These are phyloP conservation scores for Xylariaceae sp. DNA, from an alignment of 2,329 filamentous ascomycete species.

Conservation along the genomic window DNA sequence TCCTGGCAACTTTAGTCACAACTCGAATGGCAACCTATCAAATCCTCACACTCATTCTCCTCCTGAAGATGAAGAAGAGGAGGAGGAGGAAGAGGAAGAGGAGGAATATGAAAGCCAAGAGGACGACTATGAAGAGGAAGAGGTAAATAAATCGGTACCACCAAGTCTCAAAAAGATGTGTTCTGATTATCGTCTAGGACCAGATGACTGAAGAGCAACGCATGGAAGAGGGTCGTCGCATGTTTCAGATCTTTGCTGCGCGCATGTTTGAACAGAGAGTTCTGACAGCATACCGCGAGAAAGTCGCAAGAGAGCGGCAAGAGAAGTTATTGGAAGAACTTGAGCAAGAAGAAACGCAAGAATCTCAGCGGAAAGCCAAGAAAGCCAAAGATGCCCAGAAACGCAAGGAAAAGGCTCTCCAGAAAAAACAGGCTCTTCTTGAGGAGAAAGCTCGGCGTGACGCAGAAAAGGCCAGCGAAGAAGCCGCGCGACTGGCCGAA, in stretches of 20 bases:
- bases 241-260: constrained; percentile 99
- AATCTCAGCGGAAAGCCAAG: constrained; percentile 79
- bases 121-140: constrained; percentile 72
- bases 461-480: constrained; percentile 82
- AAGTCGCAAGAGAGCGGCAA: constrained; percentile 89
- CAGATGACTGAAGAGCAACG: constrained; percentile 96
- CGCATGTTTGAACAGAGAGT: constrained; percentile 99
- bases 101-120: constrained; percentile 59
- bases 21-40: constrained; percentile 54
- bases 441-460: constrained; percentile 86
- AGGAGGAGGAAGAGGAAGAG: constrained; percentile 58
- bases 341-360: constrained; percentile 73
- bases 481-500: constrained; percentile 66
- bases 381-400: constrained; percentile 92
- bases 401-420: constrained; percentile 86
- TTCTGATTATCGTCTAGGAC: constrained; percentile 58
- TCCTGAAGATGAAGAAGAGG: constrained; percentile 70
- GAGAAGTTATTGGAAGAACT: constrained; percentile 86
- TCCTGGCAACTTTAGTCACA: constrained; percentile 53
- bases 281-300: constrained; percentile 93
- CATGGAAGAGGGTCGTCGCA: constrained; percentile 95
- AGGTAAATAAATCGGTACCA: constrained; percentile 43
- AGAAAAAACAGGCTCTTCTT: constrained; percentile 83
- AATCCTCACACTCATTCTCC: constrained; percentile 65
- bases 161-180: constrained; percentile 2